phyloP scores from a whole-genome alignment of 129 eudicot genomes.

The Sambucus nigra region DNA sequence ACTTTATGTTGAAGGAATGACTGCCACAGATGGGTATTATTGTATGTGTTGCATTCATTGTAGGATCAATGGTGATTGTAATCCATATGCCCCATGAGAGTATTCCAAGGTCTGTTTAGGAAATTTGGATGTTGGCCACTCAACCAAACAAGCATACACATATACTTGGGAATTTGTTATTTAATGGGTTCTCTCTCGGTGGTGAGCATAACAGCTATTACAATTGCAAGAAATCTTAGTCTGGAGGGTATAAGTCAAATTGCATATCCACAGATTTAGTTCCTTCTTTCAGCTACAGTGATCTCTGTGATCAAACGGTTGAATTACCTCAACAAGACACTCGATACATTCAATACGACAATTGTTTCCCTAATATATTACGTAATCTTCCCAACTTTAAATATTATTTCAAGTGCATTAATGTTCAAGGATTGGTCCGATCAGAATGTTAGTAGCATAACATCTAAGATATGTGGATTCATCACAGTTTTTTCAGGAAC shows the following conservation, averaged over 20 bases:
- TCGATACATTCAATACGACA: conserved; percentile 82
- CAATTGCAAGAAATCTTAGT: conserved; percentile 79
- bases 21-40: conserved; percentile 55
- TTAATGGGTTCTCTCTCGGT: conserved; percentile 83
- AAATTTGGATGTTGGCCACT: conserved; percentile 73
- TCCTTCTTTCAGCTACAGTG: conserved; percentile 58
- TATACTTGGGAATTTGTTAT: conserved; percentile 88
- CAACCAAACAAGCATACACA: conserved; percentile 74
- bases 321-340: conserved; percentile 90
- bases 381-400: conserved; percentile 87
- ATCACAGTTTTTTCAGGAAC: conserved; percentile 84
- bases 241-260: conserved; percentile 71
- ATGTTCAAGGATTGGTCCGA: conserved; percentile 97
- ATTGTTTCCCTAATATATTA: conserved; percentile 90
- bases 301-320: conserved; percentile 69
- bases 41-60: conserved; percentile 78
- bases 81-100: conserved; percentile 79
- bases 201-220: conserved; percentile 80
- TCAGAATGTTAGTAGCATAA: conserved; percentile 61
- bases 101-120: conserved; percentile 65
- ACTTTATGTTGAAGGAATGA: conserved; percentile 70
- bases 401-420: conserved; percentile 72
- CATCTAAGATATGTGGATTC: conserved; percentile 84
- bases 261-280: conserved; percentile 75
- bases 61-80: conserved; percentile 79